Base-by-base conservation (phyloP, 108 stramenopile species). In the Schizochytrium sp. region DNA sequence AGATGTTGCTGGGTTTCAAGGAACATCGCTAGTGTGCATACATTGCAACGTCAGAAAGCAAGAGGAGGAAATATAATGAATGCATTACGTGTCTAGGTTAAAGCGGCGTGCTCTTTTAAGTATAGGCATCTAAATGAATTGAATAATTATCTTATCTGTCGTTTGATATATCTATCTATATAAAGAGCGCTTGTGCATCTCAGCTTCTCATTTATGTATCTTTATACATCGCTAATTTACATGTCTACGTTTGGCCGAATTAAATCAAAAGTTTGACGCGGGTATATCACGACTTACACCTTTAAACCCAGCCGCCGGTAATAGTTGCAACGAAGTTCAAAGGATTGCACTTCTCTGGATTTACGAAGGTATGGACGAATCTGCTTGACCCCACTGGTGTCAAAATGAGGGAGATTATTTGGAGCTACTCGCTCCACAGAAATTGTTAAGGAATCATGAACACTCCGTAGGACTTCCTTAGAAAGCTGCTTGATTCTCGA, bases 231-330 rank as follows among this genome's bases (percentile, higher is more conserved):
- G 28, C 28, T 28, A 28, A 28, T 28, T 28, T 28, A 28, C 28
- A 28, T 28, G 28, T 28, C 28, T 28, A 28, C 28, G 28, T 28
- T 28, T 28, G 28, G 28, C 28, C 28, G 28, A 28, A 28, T 28
- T 28, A 28, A 28, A 28, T 28, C 28, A 28, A 28, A 28, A 28
- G 28, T 28, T 28, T 28, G 28, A 28, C 0, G 28, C 28, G 28
- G 28, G 28, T 28, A 0, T 28, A 28, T 28, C 28, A 28, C 28
- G 28, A 28, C 7, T 69, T 44, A 69, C 10, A 69, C 64, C 15
- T 69, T 69, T 38, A 69, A 44, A 13, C 64, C 64, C 64, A 69
- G 64, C 12, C 64, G 64, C 5, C 64, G 64, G 64, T 69, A 69
- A 7, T 13, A 15, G 28, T 69, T 2, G 64, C 64, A 69, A 38